Conservation (phyloP, 1,139 yeast species). For the Geotrichum fermentans region DNA sequence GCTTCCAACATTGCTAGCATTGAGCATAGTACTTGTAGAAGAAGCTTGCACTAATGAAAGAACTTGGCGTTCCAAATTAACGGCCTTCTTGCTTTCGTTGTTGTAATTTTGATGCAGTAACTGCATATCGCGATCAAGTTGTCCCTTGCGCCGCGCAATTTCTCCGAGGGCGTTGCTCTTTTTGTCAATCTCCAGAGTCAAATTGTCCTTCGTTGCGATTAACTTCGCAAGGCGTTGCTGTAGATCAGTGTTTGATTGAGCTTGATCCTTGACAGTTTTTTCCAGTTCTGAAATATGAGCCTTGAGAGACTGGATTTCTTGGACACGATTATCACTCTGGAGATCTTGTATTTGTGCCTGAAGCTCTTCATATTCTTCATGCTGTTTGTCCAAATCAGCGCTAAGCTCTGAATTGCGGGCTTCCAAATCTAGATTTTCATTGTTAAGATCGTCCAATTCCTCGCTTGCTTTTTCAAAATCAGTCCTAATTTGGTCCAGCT, state of each 20-base stretch:
- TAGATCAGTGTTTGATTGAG: neutral
- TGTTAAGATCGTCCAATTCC: constrained; percentile 2
- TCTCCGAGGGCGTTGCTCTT: constrained; percentile 8
- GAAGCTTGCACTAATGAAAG: constrained; percentile 6
- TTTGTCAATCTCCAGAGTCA: constrained; percentile 6
- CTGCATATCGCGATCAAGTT: constrained; percentile 5
- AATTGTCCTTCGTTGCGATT: neutral
- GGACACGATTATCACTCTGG: neutral
- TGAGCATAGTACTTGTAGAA: neutral
- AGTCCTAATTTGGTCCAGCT: constrained; percentile 2
- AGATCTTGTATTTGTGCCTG: neutral
- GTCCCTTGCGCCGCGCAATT: constrained; percentile 1
- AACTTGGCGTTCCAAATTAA: constrained; percentile 2
- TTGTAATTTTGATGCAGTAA: constrained; percentile 2
- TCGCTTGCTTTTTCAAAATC: constrained; percentile 1
- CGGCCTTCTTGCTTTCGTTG: constrained; percentile 4
- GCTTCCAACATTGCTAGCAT: constrained; percentile 11
- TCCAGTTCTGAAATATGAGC: neutral
- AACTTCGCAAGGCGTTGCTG: neutral
- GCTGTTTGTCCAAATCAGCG: neutral
- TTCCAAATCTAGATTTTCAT: constrained; percentile 7
- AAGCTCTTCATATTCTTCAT: neutral
- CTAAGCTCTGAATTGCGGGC: constrained; percentile 1
- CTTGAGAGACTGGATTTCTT: neutral
- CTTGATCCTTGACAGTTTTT: neutral